Evolutionary conservation across 2,329 filamentous ascomycete species (phyloP).

Genomic region (Basipetospora chlamydospora): DNA sequence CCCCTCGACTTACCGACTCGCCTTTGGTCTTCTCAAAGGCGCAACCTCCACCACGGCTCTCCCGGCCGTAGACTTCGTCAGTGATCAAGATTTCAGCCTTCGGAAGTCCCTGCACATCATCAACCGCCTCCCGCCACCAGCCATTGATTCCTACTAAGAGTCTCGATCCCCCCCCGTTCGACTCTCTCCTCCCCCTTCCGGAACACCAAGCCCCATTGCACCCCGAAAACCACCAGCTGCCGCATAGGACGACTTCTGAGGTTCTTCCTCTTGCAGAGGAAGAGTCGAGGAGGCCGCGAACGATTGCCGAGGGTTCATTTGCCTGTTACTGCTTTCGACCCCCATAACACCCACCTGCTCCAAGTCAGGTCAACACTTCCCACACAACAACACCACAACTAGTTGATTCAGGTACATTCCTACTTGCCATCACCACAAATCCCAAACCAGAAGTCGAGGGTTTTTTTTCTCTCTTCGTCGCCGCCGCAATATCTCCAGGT

Average conservation of each 20-base stretch:
- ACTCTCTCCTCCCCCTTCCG: slow-evolving; percentile 23
- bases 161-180: slow-evolving; percentile 35
- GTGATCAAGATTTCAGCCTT: slow-evolving; percentile 57
- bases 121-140: slow-evolving; percentile 48
- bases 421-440: neutral
- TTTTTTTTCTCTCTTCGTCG: no score
- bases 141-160: slow-evolving; percentile 34
- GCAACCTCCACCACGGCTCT: slow-evolving; percentile 44
- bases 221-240: slow-evolving; percentile 70
- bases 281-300: slow-evolving; percentile 99
- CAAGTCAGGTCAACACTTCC: neutral
- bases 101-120: slow-evolving; percentile 51
- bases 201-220: slow-evolving; percentile 36
- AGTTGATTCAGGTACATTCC: neutral
- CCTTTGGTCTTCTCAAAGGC: slow-evolving; percentile 60
- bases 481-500: no score
- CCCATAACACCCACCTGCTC: slow-evolving; percentile 66
- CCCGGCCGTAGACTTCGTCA: slow-evolving; percentile 44
- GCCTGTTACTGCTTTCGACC: slow-evolving; percentile 91
- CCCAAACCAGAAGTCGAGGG: no score
- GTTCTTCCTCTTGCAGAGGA: slow-evolving; percentile 99
- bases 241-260: slow-evolving; percentile 97
- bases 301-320: slow-evolving; percentile 79
- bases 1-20: slow-evolving; percentile 12
- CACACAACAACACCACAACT: neutral